phyloP scores from a whole-genome alignment of 495 filamentous ascomycete species.

The Thermothielavioides terrestris region DNA sequence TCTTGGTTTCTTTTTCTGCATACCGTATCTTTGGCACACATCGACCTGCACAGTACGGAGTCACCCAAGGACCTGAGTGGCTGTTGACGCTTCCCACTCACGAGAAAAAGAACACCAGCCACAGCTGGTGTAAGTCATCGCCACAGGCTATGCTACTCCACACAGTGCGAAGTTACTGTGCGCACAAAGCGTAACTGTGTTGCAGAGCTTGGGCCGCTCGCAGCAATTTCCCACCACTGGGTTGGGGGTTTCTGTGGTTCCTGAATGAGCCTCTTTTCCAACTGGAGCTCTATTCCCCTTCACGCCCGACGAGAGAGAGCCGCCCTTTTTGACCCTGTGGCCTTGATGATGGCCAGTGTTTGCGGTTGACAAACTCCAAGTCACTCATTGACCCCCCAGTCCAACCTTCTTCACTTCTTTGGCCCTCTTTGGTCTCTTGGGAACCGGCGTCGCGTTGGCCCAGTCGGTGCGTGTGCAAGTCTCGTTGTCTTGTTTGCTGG shows the following conservation, averaged over 20 bases:
- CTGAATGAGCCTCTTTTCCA: constrained; percentile 20
- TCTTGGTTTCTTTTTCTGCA: too few species aligned
- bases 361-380: constrained; percentile 30
- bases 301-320: too few species aligned
- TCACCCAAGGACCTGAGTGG: too few species aligned
- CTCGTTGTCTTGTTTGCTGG: background rate
- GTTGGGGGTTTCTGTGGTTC: background rate
- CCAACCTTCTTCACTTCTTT: constrained; percentile 6
- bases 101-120: too few species aligned
- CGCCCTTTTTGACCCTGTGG: constrained; percentile 14
- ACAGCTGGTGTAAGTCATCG: background rate
- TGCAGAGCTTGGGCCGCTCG: constrained; percentile 4
- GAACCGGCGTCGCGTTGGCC: background rate
- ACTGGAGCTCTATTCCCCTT: constrained; percentile 5
- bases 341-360: constrained; percentile 26
- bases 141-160: background rate
- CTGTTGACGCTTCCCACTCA: too few species aligned
- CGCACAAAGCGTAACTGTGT: background rate
- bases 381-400: constrained; percentile 19
- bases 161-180: background rate
- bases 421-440: background rate
- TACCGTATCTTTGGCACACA: too few species aligned
- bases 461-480: background rate
- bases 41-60: too few species aligned
- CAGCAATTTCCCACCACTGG: constrained; percentile 8